Conservation (phyloP, 2,329 filamentous ascomycete genomes). For the Apiospora sp. region DNA sequence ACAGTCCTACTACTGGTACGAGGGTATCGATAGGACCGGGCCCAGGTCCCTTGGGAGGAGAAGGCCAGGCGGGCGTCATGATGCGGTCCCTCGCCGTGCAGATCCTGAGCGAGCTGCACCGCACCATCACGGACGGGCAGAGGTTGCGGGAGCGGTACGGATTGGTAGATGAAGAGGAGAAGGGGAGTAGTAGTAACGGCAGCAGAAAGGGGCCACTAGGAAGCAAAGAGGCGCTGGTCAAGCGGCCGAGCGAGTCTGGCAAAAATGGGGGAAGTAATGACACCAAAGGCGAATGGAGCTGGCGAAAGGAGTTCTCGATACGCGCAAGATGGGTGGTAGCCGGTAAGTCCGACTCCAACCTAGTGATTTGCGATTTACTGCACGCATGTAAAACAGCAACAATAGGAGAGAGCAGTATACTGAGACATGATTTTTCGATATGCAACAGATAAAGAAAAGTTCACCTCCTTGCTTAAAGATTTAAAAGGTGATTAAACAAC, state of each 20-base stretch:
- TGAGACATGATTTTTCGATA: neutral
- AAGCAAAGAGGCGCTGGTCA: constrained; percentile 25
- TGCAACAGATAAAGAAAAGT: constrained; percentile 53
- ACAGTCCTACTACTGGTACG: neutral
- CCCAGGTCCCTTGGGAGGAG: neutral
- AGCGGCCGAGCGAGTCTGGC: constrained; percentile 29
- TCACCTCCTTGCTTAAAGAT: constrained; percentile 48
- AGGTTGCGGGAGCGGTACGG: constrained; percentile 53
- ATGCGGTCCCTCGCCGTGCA: constrained; percentile 49
- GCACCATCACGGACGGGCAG: constrained; percentile 53
- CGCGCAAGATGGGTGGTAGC: constrained; percentile 54
- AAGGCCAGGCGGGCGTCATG: constrained; percentile 35
- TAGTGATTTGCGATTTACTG: neutral
- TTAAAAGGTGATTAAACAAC: constrained; percentile 44
- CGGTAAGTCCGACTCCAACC: constrained; percentile 36
- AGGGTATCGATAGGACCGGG: neutral
- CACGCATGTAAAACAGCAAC: neutral
- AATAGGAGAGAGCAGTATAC: neutral
- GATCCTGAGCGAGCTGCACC: constrained; percentile 52
- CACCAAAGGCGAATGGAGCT: constrained; percentile 41
- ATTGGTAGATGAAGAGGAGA: constrained; percentile 31
- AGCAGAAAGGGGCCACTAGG: constrained; percentile 28
- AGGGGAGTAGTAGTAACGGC: neutral
- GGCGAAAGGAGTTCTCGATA: constrained; percentile 45
- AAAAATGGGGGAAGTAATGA: constrained; percentile 17